Percentiles rank a stretch among this genome's conserved stretches.
Conservation (phyloP, 2,329 filamentous ascomycete species). For the Penicillium janthinellum region DNA sequence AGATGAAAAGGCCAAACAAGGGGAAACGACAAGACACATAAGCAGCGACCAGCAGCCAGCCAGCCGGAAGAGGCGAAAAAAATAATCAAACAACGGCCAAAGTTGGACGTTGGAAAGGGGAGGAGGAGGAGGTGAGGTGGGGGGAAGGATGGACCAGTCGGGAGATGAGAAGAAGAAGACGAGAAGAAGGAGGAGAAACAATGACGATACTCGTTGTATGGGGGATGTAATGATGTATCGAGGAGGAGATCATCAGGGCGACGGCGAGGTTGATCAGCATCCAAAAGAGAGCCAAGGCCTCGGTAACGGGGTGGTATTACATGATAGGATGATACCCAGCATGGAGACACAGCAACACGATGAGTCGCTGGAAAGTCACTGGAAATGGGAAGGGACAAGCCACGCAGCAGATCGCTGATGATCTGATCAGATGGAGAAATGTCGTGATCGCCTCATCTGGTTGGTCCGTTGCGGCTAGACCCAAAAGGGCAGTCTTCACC, state of each 20-base stretch:
- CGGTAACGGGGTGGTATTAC: neutral
- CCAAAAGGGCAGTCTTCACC: constrained; percentile 19
- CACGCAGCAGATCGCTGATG: constrained; percentile 29
- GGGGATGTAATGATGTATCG: neutral
- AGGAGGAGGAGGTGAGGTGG: neutral
- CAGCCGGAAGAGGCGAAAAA: neutral
- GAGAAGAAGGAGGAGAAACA: neutral
- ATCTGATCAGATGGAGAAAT: constrained; percentile 49
- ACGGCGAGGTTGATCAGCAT: neutral
- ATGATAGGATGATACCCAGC: neutral
- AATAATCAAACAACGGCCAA: neutral
- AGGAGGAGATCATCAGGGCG: neutral
- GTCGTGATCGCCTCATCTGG: constrained; percentile 42
- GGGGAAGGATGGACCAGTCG: neutral
- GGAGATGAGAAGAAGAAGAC: neutral
- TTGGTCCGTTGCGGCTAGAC: constrained; percentile 27
- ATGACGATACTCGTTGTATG: constrained; percentile 31
- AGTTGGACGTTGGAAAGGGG: neutral
- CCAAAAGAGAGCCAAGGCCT: neutral
- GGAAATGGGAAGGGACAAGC: neutral
- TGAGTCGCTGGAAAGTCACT: neutral
- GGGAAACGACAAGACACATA: neutral
- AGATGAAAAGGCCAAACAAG: neutral
- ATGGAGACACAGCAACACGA: neutral
- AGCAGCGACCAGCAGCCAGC: constrained; percentile 1